Evolutionary conservation across 2,329 filamentous ascomycete genomes (phyloP).

Genomic region (Alternaria sp.): DNA sequence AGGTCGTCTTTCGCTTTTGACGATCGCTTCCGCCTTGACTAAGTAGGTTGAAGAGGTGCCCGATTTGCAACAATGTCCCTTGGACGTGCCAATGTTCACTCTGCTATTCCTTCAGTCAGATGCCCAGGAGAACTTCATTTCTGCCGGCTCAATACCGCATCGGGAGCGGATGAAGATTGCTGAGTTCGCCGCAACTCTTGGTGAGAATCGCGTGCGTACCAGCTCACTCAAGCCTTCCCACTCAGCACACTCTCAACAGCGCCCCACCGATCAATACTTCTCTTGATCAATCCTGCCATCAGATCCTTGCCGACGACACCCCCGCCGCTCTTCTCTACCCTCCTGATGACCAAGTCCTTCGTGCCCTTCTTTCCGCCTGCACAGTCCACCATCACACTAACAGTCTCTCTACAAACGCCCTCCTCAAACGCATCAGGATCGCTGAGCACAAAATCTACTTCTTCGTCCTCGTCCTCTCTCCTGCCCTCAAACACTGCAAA

Average conservation of each 20-base stretch:
- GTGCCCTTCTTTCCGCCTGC: slow-evolving; percentile 64
- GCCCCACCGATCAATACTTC: slow-evolving; percentile 70
- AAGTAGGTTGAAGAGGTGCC: not conserved
- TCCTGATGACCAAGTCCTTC: slow-evolving; percentile 70
- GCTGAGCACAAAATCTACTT: slow-evolving; percentile 72
- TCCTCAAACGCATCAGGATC: slow-evolving; percentile 94
- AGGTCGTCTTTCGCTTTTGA: not conserved
- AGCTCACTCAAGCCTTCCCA: slow-evolving; percentile 12
- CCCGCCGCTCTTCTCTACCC: slow-evolving; percentile 87
- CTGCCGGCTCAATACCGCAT: not conserved
- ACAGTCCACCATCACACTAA: slow-evolving; percentile 81
- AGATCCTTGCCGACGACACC: slow-evolving; percentile 69
- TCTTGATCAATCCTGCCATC: slow-evolving; percentile 64
- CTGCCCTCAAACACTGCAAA: slow-evolving; percentile 71
- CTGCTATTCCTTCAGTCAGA: not conserved
- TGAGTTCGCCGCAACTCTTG: not conserved
- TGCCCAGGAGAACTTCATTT: accelerated
- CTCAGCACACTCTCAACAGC: slow-evolving; percentile 54
- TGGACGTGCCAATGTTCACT: not conserved
- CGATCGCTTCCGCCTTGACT: not conserved
- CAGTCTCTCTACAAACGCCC: slow-evolving; percentile 77
- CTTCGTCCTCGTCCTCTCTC: slow-evolving; percentile 52
- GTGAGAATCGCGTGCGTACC: not conserved
- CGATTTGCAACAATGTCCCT: not conserved
- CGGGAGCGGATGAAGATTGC: not conserved